Base-by-base conservation (phyloP, 139 green algal genomes). In the Monoraphidium neglectum region DNA sequence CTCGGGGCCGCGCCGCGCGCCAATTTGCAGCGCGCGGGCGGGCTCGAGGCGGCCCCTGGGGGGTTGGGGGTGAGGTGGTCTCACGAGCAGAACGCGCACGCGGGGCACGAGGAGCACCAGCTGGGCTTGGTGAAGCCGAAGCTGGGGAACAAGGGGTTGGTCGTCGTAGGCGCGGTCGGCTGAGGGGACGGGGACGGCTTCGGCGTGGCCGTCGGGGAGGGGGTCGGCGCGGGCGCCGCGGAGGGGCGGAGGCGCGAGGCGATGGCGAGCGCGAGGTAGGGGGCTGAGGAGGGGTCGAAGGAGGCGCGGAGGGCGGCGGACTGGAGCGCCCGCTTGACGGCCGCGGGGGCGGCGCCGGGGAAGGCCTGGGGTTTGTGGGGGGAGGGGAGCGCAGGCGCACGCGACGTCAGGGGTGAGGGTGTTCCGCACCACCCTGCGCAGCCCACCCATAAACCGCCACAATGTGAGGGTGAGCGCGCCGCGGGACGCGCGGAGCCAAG, bases 281-380 rank as follows among this genome's bases (percentile, higher is more conserved):
- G 73, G 1, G 83, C 75, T 3, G 78, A 85, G 2, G 71, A 77
- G 6, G 66, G 74, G 59, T 67, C 74, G 49, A 87, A 77, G 46
- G 36, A 78, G n/a, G 68, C 70, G 28, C 36, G 21, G 28, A 57
- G 57, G 4, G 77, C 73, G 46, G 77, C 79, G 0, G 43, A n/a
- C 16, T 68, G 54, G 2, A 85, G 43, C 32, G 62, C 51, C 21
- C 37, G 28, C 35, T 73, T 80, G 13, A 89, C 38, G 21, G 56
- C 72, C 8, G 32, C 37, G 16, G 67, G 28, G 2, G 64, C 69
- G 3, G 75, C 81, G 23, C 62, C 77, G 24, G 87, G 85, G 66
- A 79, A 67, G 28, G 40, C 46, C 43, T 51, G 43, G 8, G 43
- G 43, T 8, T 12, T n/a, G n/a, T 8, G 43, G 43, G 8, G 43